A percentile compares a stretch with the other conserved stretches of the same genome.
phyloP scores from a whole-genome alignment of 495 filamentous ascomycete genomes.

The Pyrenopolyporus hunteri region DNA sequence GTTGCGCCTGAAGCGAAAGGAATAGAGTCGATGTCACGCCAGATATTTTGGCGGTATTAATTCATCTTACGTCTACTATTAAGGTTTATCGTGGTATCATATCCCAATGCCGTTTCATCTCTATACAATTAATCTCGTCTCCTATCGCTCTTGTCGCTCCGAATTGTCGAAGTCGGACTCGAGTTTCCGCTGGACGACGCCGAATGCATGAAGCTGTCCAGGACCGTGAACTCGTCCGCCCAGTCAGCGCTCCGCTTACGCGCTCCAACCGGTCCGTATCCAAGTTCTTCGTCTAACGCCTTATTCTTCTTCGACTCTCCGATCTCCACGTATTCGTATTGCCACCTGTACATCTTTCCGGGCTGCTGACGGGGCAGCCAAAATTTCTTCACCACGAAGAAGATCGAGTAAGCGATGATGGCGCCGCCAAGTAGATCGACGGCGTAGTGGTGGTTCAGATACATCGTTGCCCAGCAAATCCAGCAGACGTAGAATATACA shows the following conservation, averaged over 20 bases:
- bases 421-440: constrained; percentile 89
- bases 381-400: constrained; percentile 77
- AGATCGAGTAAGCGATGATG: constrained; percentile 76
- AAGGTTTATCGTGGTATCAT: constrained; percentile 37
- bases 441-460: constrained; percentile 94
- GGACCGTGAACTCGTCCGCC: constrained; percentile 25
- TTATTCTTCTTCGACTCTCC: constrained; percentile 55
- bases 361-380: constrained; percentile 81
- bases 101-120: constrained; percentile 6
- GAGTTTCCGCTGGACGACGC: constrained; percentile 27
- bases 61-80: constrained; percentile 25
- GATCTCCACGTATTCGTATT: constrained; percentile 90
- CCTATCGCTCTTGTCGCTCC: constrained; percentile 31
- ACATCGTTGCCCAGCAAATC: constrained; percentile 99
- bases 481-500: constrained; percentile 84
- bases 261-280: constrained; percentile 28
- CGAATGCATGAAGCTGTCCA: constrained; percentile 35
- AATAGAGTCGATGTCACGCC: neutral
- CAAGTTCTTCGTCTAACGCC: constrained; percentile 48
- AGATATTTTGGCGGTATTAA: constrained; percentile 21
- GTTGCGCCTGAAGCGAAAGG: too few relatives aligned
- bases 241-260: constrained; percentile 20
- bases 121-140: constrained; percentile 28
- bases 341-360: constrained; percentile 88
- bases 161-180: constrained; percentile 17